Evolutionary conservation across 805 yeast species (phyloP), one percentile per base, ranked within the genome.

Genomic region (Monosporozyma aerobia): DNA sequence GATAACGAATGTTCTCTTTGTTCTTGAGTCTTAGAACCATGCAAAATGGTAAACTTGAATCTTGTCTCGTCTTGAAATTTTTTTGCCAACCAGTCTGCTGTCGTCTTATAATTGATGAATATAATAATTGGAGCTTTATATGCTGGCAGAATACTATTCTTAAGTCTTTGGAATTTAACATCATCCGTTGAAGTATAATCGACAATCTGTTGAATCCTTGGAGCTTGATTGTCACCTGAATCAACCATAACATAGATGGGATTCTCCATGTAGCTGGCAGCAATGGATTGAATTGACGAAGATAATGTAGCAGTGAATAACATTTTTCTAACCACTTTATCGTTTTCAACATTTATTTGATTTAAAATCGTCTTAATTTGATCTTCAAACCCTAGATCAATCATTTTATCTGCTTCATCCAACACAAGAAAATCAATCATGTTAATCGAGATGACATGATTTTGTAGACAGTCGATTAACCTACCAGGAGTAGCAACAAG

Each of bases 241-340:
- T 96, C 96, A 47, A 92, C 77, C 37, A 79, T 77, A 3, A 86
- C 79, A 37, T 75, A 76, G 0, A 79, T 84, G 0, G 96, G 90
- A 5, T 76, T 69, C 0, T 67, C 62, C 48, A 90, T 71, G 62
- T 86, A 87, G 19, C 76, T 74, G n/a, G 72, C 67, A 0, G 94
- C 80, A 48, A 92, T 68, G 50, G 74, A 75, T 62, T 86, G 89
- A 44, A 90, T 82, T 0, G 80, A 75, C 0, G 82, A 77, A 0
- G 96, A 86, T 81, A 92, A 82, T 0, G 99, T 94, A 0, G 98
- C 98, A 0, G 97, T 87, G 68, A 88, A 92, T 96, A 92, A 86
- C 79, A 89, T 77, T 0, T 95, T 87, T 49, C 82, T 83, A 1
- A 46, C 43, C 14, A 35, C 27, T 3, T 27, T 39, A 10, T 13